Evolutionary conservation across 1,284 basidiomycete genomes (phyloP).

Genomic region (Cutaneotrichosporon dermatis): DNA sequence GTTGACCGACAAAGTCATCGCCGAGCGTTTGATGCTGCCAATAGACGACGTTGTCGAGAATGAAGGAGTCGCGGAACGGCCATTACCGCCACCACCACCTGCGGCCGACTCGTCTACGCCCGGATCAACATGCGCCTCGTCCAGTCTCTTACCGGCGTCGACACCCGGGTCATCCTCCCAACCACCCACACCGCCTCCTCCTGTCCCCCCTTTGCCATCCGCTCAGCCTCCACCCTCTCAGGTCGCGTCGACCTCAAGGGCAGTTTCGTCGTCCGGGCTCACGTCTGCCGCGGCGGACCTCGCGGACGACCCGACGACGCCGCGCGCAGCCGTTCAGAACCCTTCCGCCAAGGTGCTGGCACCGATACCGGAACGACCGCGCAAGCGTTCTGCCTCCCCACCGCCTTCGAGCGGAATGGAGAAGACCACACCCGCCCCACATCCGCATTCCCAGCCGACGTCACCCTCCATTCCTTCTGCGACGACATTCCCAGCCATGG

Average conservation of each 20-base stretch:
- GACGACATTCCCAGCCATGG: neutral
- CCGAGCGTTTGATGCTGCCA: conserved; percentile 24
- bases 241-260: neutral
- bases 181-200: neutral
- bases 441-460: neutral
- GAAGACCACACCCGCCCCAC: neutral
- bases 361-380: neutral
- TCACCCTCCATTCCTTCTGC: neutral
- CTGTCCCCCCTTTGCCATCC: neutral
- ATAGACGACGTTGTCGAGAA: neutral
- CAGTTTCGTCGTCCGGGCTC: no score
- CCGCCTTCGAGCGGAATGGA: neutral
- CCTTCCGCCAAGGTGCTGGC: neutral
- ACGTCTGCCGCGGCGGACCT: neutral
- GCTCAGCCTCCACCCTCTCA: neutral
- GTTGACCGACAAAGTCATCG: conserved; percentile 33
- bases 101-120: no score
- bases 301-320: neutral
- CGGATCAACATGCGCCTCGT: no score
- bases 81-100: no score
- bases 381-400: neutral
- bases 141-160: no score
- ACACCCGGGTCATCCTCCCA: neutral
- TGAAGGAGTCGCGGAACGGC: neutral
- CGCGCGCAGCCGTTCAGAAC: neutral